These are phyloP conservation scores for Komagataella kurtzmanii DNA, from an alignment of 805 yeast genomes.

Conservation along the genomic window DNA sequence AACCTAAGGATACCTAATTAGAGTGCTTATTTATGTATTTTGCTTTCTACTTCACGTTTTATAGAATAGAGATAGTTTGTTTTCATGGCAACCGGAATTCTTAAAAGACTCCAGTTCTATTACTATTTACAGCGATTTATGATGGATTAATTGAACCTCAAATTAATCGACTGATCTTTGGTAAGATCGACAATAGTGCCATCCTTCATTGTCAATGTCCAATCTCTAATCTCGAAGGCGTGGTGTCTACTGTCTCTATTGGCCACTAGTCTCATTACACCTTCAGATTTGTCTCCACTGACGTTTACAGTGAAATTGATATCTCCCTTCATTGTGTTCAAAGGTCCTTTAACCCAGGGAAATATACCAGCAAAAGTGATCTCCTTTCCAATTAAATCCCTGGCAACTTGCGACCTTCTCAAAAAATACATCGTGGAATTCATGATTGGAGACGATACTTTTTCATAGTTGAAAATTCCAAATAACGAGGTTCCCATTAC, in stretches of 20 bases:
- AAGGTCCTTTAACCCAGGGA: slow-evolving; percentile 85
- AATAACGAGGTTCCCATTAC: slow-evolving; percentile 41
- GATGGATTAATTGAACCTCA: slow-evolving; percentile 1
- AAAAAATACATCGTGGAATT: slow-evolving; percentile 76
- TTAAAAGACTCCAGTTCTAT: background rate
- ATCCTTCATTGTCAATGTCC: slow-evolving; percentile 44
- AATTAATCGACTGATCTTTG: slow-evolving; percentile 26
- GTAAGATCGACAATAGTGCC: slow-evolving; percentile 28
- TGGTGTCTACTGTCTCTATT: slow-evolving; percentile 45
- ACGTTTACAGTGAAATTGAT: slow-evolving; percentile 65
- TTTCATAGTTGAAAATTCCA: slow-evolving; percentile 85
- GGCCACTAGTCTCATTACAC: slow-evolving; percentile 58
- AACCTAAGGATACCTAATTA: slow-evolving; percentile 9
- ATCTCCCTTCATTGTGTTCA: slow-evolving; percentile 73
- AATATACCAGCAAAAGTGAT: slow-evolving; percentile 59
- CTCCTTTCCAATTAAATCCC: slow-evolving; percentile 55
- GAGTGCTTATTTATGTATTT: background rate
- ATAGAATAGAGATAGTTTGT: background rate
- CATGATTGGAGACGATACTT: slow-evolving; percentile 79
- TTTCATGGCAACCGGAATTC: background rate
- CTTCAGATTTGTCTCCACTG: slow-evolving; percentile 45
- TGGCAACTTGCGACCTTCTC: slow-evolving; percentile 59
- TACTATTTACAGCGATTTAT: background rate
- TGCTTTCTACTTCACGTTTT: background rate
- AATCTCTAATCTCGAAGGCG: slow-evolving; percentile 44